Percentiles rank a stretch among this genome's conserved stretches.
phyloP scores from a whole-genome alignment of 768 basidiomycete genomes.

The Ramaria sp. region DNA sequence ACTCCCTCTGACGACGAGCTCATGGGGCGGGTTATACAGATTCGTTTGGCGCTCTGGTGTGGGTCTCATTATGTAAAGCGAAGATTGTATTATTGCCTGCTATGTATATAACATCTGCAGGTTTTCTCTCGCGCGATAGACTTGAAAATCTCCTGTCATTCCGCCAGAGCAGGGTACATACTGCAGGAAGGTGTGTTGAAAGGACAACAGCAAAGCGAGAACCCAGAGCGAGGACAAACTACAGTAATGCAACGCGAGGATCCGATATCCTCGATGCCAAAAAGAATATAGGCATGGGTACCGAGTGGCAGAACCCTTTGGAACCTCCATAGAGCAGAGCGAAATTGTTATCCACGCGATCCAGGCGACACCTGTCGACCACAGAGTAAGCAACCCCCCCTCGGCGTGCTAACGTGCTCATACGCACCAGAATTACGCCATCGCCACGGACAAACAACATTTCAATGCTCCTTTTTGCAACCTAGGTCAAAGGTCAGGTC shows the following conservation, averaged over 20 bases:
- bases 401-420: slow-evolving; percentile 1
- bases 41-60: too few species aligned
- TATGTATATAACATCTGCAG: too few species aligned
- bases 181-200: not conserved
- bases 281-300: not conserved
- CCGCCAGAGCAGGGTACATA: not conserved
- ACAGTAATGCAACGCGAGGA: not conserved
- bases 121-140: too few species aligned
- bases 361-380: slow-evolving; percentile 63
- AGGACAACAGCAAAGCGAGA: not conserved
- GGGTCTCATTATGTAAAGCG: too few species aligned
- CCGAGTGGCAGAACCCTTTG: not conserved
- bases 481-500: slow-evolving; percentile 30
- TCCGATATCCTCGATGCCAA: not conserved
- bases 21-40: not conserved
- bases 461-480: slow-evolving; percentile 88
- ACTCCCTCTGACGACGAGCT: not conserved
- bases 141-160: too few species aligned
- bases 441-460: slow-evolving; percentile 98
- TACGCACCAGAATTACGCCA: slow-evolving; percentile 79
- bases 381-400: not conserved
- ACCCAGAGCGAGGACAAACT: not conserved
- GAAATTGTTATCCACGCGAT: slow-evolving; percentile 29
- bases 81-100: too few species aligned
- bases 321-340: not conserved